Evolutionary conservation across 352 stramenopile genomes (phyloP), one percentile per base, ranked within the genome.

Genomic region (Phytophthora sojae): DNA sequence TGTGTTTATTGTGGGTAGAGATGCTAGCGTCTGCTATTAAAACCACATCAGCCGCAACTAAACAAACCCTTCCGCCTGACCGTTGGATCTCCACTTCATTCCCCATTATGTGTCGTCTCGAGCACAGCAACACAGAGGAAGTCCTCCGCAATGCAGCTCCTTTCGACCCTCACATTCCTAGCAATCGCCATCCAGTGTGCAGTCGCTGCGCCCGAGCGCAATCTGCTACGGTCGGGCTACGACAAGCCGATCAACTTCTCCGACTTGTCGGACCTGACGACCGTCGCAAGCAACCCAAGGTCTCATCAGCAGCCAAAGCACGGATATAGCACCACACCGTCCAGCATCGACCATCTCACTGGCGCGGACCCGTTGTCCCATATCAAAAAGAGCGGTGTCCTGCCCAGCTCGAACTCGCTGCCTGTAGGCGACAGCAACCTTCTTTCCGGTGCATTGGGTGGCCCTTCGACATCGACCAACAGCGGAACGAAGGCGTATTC

Each of bases 161-260:
- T 69, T 7, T 53, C 53, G 15, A 69, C 23, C 32, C 21, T 69
- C 45, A 8, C 32, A 1, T 23, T 69, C 12, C 8, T 69, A 7
- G 62, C 30, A 29, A 4, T 53, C 12, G 30, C 62, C 47, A 30
- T 58, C 21, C 62, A 69, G 29, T 64, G 53, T 12, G 32, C n/a
- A 1, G 25, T 58, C 17, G 54, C 53, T 25, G 23, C 30, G 3
- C 35, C 64, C 5, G 64, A 71, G 12, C 56, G 55, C 0, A 71
- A 66, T 29, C 26, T 71, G 19, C 49, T 71, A 6, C 56, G 64
- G 14, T 56, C 58, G 12, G 58, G 47, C 3, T 56, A 47, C 44
- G 45, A 56, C 44, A 25, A 30, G 23, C 57, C 57, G 15, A 56
- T 64, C 26, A 32, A 64, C 45, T 64, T 64, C 19, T 57, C 57